Evolutionary conservation across 2,329 filamentous ascomycete species (phyloP).

Genomic region (Colletotrichum sp.): DNA sequence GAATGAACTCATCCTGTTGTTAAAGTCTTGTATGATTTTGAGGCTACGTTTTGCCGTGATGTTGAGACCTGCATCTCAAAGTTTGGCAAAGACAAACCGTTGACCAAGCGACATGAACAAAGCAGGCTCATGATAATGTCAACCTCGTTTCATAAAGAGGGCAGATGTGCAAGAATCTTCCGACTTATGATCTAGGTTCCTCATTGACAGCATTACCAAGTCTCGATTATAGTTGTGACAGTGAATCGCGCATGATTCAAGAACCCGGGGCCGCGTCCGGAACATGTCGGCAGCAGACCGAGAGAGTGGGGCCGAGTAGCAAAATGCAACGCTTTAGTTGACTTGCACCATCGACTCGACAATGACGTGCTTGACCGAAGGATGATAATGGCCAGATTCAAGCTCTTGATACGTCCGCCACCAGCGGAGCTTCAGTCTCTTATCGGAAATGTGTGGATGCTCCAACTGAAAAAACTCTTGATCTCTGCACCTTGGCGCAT

Average conservation of each 20-base stretch:
- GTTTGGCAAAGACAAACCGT: neutral
- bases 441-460: neutral
- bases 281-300: neutral
- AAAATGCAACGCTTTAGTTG: neutral
- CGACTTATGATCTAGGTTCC: too few relatives aligned
- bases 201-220: neutral
- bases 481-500: neutral
- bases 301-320: neutral
- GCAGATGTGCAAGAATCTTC: too few relatives aligned
- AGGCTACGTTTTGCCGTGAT: neutral
- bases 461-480: neutral
- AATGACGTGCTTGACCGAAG: conserved; percentile 4
- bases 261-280: neutral
- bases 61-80: neutral
- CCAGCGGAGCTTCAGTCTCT: neutral
- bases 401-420: neutral
- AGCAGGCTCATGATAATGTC: too few relatives aligned
- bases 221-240: neutral
- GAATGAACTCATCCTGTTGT: neutral
- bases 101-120: neutral
- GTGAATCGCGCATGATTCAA: neutral
- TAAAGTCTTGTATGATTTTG: accelerated
- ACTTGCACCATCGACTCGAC: neutral
- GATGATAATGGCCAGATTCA: neutral
- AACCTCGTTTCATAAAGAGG: too few relatives aligned